Conservation (phyloP, 2,329 filamentous ascomycete species). For the Knufia fluminis region DNA sequence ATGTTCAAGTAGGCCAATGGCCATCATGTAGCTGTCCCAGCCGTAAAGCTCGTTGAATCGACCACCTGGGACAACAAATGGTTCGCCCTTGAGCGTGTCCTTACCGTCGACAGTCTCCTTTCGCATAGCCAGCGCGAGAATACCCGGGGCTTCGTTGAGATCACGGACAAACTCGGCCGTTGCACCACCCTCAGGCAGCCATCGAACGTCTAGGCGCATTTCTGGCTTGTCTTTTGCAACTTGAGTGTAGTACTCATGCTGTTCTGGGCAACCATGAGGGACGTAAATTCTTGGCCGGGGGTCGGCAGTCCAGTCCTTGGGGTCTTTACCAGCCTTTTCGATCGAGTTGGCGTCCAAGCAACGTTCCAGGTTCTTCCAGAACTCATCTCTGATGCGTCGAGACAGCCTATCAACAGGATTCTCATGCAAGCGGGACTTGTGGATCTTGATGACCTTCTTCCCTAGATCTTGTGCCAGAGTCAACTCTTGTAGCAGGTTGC, state of each 20-base stretch:
- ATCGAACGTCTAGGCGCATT: conserved; percentile 75
- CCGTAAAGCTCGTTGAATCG: conserved; percentile 98
- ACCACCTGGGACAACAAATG: conserved; percentile 94
- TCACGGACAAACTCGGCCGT: conserved; percentile 72
- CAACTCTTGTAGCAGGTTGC: conserved; percentile 90
- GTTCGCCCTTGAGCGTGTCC: conserved; percentile 65
- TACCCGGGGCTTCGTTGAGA: conserved; percentile 77
- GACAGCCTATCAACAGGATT: conserved; percentile 85
- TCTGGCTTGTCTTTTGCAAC: conserved; percentile 72
- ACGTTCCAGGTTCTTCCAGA: conserved; percentile 86
- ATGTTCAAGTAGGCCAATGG: conserved; percentile 76
- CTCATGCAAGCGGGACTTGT: conserved; percentile 85
- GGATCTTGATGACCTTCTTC: conserved; percentile 78
- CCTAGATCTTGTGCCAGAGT: conserved; percentile 86
- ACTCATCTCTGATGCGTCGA: conserved; percentile 77
- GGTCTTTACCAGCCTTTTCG: conserved; percentile 74
- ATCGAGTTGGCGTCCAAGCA: conserved; percentile 75
- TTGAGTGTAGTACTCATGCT: conserved; percentile 78
- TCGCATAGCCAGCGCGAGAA: conserved; percentile 85
- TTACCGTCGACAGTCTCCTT: conserved; percentile 57
- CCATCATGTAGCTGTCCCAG: conserved; percentile 99
- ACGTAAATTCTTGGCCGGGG: conserved; percentile 88
- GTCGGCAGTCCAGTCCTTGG: conserved; percentile 91
- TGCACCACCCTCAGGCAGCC: conserved; percentile 58
- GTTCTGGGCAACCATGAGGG: conserved; percentile 72